phyloP scores from a whole-genome alignment of 2,329 filamentous ascomycete genomes.

The Stagonosporopsis chrysanthemi region DNA sequence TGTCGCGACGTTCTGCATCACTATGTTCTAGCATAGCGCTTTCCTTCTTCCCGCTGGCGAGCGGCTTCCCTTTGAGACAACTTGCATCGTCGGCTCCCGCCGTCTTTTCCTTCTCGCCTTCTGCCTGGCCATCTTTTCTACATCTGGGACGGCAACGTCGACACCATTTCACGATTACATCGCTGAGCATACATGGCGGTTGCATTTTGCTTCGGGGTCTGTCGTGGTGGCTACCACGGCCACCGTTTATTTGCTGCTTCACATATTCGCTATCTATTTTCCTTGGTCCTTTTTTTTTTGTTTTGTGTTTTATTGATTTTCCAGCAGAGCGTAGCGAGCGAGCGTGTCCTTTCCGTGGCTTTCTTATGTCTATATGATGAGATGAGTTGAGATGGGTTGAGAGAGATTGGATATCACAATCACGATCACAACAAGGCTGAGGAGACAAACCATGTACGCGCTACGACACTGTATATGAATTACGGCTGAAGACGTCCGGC shows the following conservation, averaged over 20 bases:
- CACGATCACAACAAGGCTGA: not conserved
- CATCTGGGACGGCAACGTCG: conserved; percentile 46
- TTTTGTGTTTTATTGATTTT: conserved; percentile 26
- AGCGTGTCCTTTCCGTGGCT: conserved; percentile 37
- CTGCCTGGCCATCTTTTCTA: conserved; percentile 34
- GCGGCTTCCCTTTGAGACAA: conserved; percentile 29
- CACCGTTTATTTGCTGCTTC: conserved; percentile 14
- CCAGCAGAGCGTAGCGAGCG: conserved; percentile 49
- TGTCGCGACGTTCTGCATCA: conserved; percentile 37
- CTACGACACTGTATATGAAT: conserved; percentile 21
- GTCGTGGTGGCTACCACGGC: conserved; percentile 26
- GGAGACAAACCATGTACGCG: conserved; percentile 8
- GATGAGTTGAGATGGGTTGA: conserved; percentile 15
- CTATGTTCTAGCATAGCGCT: conserved; percentile 44
- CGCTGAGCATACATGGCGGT: conserved; percentile 43
- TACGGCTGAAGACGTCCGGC: conserved; percentile 6
- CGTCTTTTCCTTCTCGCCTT: conserved; percentile 32
- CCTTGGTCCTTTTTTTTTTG: conserved; percentile 34
- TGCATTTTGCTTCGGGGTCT: conserved; percentile 32
- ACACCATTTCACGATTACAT: conserved; percentile 20
- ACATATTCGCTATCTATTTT: conserved; percentile 33
- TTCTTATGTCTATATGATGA: conserved; percentile 24
- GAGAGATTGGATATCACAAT: conserved; percentile 11
- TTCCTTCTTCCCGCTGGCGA: conserved; percentile 42
- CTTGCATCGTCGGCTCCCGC: conserved; percentile 45